These are phyloP conservation scores for Leccinum obscurum DNA, from an alignment of 768 basidiomycete species.

Conservation along the genomic window DNA sequence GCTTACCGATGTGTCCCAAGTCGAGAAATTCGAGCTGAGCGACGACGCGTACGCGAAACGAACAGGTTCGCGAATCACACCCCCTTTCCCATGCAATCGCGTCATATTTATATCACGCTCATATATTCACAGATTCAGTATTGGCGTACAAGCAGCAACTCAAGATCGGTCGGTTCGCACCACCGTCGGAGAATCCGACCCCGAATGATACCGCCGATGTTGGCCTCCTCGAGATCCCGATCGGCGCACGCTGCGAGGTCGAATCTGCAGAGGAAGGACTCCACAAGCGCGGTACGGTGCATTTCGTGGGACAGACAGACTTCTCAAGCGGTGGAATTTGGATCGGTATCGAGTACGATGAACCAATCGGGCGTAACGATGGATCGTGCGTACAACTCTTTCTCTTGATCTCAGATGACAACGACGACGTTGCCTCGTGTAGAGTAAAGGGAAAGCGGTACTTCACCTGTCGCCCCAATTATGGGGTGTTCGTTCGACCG, in stretches of 20 bases:
- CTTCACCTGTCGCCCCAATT: slow-evolving; percentile 73
- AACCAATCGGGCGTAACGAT: slow-evolving; percentile 94
- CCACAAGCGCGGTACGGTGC: slow-evolving; percentile 78
- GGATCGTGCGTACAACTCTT: slow-evolving; percentile 69
- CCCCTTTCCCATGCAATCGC: neutral
- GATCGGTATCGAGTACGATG: slow-evolving; percentile 95
- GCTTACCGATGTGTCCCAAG: slow-evolving; percentile 78
- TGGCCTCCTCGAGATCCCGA: slow-evolving; percentile 49
- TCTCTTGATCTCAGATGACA: neutral
- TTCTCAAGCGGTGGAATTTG: slow-evolving; percentile 72
- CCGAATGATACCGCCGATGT: slow-evolving; percentile 18
- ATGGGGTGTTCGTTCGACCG: slow-evolving; percentile 85
- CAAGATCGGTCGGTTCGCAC: slow-evolving; percentile 88
- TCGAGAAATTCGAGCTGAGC: slow-evolving; percentile 91
- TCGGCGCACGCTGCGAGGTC: slow-evolving; percentile 84
- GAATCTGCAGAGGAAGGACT: slow-evolving; percentile 68
- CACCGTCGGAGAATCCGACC: slow-evolving; percentile 37
- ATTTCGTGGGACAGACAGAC: slow-evolving; percentile 79
- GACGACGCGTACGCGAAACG: slow-evolving; percentile 79
- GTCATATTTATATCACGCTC: slow-evolving; percentile 1
- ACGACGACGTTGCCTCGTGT: neutral
- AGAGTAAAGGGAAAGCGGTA: slow-evolving; percentile 88
- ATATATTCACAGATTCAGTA: slow-evolving; percentile 66
- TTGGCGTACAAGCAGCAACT: slow-evolving; percentile 84
- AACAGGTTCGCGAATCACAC: slow-evolving; percentile 50